Conservation (phyloP, 2,329 filamentous ascomycete genomes). For the Cladosporium sp. region DNA sequence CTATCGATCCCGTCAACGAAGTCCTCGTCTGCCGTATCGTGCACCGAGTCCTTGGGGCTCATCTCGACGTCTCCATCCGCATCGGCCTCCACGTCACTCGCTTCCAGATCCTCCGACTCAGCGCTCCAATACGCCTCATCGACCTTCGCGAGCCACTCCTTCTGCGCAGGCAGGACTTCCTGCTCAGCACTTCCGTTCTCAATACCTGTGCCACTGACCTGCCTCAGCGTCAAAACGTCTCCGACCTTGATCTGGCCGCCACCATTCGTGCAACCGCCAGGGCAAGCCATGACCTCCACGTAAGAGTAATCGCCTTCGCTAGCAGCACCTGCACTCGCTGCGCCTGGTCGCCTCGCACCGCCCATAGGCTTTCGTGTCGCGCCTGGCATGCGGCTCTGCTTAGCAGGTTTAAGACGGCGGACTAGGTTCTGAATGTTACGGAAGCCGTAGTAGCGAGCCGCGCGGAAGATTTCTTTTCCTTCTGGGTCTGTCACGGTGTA, state of each 20-base stretch:
- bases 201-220: conserved; percentile 29
- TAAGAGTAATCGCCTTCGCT: conserved; percentile 68
- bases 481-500: conserved; percentile 61
- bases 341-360: conserved; percentile 36
- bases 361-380: conserved; percentile 55
- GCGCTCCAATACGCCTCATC: conserved; percentile 49
- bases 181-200: conserved; percentile 31
- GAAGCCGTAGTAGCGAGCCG: conserved; percentile 94
- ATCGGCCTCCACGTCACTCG: conserved; percentile 13
- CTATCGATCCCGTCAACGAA: conserved; percentile 54
- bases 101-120: conserved; percentile 20
- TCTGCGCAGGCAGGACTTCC: conserved; percentile 66
- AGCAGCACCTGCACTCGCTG: conserved; percentile 30
- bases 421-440: conserved; percentile 98
- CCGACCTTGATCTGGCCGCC: conserved; percentile 92
- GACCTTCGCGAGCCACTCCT: conserved; percentile 74
- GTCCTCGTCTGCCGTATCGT: conserved; percentile 8
- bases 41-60: background rate
- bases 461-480: conserved; percentile 59
- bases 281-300: conserved; percentile 98
- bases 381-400: conserved; percentile 73
- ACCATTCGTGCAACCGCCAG: conserved; percentile 96
- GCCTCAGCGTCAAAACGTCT: conserved; percentile 56
- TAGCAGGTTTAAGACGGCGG: conserved; percentile 78
- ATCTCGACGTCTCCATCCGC: conserved; percentile 15